Percentiles rank a stretch among this genome's conserved stretches.
Evolutionary conservation across 257 asterid species (phyloP).

Genomic region (Parsonsia alboflavescens): DNA sequence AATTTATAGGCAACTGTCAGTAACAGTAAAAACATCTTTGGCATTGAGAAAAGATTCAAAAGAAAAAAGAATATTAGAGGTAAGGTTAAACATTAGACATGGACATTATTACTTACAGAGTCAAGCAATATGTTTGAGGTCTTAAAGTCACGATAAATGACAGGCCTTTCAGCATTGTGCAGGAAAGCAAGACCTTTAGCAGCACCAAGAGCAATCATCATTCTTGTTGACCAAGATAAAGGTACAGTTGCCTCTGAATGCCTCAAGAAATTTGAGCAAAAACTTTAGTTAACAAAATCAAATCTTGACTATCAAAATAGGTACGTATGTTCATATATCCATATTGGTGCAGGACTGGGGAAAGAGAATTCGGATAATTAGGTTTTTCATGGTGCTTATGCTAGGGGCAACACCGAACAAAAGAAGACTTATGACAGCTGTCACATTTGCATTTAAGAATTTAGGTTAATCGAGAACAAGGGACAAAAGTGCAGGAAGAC

Average conservation of each 20-base stretch:
- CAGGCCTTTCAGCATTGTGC: slow-evolving; percentile 97
- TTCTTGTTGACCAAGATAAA: slow-evolving; percentile 89
- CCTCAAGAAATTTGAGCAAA: slow-evolving; percentile 61
- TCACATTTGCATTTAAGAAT: background rate
- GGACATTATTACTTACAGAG: slow-evolving; percentile 54
- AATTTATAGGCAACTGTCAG: slow-evolving; percentile 15
- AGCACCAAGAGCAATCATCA: slow-evolving; percentile 99
- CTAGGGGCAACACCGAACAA: background rate
- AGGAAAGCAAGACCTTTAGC: slow-evolving; percentile 99
- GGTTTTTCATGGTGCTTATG: background rate
- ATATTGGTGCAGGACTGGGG: background rate
- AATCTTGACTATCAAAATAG: background rate
- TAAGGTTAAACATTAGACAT: background rate
- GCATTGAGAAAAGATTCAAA: background rate
- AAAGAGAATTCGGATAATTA: background rate
- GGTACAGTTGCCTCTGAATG: slow-evolving; percentile 80
- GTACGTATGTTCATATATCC: background rate
- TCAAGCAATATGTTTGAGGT: slow-evolving; percentile 92
- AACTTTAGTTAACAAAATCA: slow-evolving; percentile 34
- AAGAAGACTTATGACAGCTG: background rate
- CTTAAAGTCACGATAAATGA: slow-evolving; percentile 95
- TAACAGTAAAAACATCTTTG: slow-evolving; percentile 8
- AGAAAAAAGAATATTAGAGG: background rate
- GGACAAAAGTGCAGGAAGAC: background rate
- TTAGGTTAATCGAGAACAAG: background rate